A percentile compares a stretch with the other conserved stretches of the same genome.
These are phyloP conservation scores for Dalbergia oliveri DNA, from an alignment of 306 rosid genomes.

Conservation along the genomic window DNA sequence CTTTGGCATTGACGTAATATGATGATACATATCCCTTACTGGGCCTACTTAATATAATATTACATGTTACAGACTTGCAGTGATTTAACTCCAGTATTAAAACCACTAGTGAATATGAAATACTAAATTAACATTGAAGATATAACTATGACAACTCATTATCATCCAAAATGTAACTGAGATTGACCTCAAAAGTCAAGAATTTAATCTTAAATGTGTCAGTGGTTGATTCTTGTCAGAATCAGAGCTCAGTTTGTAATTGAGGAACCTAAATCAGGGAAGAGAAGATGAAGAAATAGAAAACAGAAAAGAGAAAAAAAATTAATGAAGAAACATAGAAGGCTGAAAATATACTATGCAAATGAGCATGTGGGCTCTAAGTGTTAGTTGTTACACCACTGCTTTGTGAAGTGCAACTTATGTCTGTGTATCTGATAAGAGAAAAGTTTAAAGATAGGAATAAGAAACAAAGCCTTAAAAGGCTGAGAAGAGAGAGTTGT, in stretches of 20 bases:
- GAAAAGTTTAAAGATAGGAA: too few species aligned
- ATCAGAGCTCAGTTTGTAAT: neutral
- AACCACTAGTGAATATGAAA: neutral
- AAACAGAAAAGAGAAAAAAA: neutral
- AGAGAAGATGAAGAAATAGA: neutral
- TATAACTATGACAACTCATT: neutral
- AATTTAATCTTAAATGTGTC: neutral
- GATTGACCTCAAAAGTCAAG: neutral
- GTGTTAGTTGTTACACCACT: too few species aligned
- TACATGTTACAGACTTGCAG: neutral
- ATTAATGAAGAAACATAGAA: neutral
- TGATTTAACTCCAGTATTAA: neutral
- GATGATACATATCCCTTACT: conserved; percentile 8
- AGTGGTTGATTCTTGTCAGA: neutral
- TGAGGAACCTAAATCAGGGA: neutral
- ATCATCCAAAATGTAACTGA: neutral
- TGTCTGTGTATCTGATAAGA: too few species aligned
- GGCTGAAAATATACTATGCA: neutral
- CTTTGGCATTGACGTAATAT: too few species aligned
- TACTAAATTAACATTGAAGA: neutral
- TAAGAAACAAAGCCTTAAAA: too few species aligned
- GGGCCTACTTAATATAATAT: neutral
- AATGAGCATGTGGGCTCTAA: too few species aligned
- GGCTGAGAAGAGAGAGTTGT: too few species aligned
- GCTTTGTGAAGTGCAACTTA: too few species aligned